These are phyloP conservation scores for Withania somnifera DNA, from an alignment of 305 asterid genomes.

Conservation along the genomic window DNA sequence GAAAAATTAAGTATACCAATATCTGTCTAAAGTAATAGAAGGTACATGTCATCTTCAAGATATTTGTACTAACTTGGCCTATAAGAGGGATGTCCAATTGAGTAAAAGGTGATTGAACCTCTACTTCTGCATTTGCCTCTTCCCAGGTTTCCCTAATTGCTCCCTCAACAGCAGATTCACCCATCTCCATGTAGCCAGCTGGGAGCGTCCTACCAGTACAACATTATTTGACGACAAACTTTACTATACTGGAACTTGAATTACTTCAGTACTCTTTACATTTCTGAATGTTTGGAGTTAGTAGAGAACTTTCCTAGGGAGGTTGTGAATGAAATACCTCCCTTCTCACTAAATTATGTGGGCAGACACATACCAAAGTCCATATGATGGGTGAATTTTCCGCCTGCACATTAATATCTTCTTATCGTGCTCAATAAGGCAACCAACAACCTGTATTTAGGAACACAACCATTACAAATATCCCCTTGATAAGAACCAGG, in stretches of 20 bases:
- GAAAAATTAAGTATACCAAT: background rate
- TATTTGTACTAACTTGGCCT: conserved; percentile 52
- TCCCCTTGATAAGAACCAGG: background rate
- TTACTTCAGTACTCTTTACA: background rate
- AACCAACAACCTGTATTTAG: conserved; percentile 74
- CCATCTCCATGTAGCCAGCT: conserved; percentile 97
- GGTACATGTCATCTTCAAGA: background rate
- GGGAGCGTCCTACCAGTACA: conserved; percentile 77
- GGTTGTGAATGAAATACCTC: background rate
- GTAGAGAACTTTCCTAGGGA: background rate
- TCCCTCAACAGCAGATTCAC: conserved; percentile 90
- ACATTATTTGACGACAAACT: background rate
- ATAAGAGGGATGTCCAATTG: conserved; percentile 94
- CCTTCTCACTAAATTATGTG: background rate
- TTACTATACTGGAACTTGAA: background rate
- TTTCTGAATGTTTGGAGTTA: background rate
- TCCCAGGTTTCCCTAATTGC: conserved; percentile 92
- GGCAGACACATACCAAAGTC: conserved; percentile 69
- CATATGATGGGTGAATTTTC: conserved; percentile 86
- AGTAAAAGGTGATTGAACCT: conserved; percentile 71
- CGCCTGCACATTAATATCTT: conserved; percentile 80
- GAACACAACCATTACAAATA: background rate
- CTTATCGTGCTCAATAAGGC: conserved; percentile 92
- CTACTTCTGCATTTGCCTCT: conserved; percentile 93
- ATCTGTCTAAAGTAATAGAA: background rate